Percentiles rank a stretch among this genome's conserved stretches.
Conservation (phyloP, 2,329 filamentous ascomycete genomes). For the Aspergillus ibericus region DNA sequence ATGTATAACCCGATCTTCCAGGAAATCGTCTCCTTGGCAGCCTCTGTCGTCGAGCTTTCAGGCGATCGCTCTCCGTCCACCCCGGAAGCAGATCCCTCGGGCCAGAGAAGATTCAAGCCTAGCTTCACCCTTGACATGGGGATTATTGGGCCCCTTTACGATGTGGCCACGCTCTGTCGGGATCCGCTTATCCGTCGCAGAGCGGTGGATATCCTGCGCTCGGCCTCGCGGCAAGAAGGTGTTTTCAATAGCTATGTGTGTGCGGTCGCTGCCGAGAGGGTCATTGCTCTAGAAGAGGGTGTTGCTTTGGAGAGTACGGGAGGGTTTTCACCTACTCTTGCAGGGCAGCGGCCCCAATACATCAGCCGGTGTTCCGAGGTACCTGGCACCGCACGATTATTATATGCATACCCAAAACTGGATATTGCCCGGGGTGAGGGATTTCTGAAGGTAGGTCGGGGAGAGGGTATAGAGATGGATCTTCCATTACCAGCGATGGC, state of each 20-base stretch:
- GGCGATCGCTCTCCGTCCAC: not conserved
- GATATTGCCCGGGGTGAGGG: constrained; percentile 2
- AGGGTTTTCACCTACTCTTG: too few species aligned
- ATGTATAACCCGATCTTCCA: constrained; percentile 24
- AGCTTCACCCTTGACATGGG: constrained; percentile 32
- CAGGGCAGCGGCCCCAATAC: not conserved
- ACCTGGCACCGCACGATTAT: constrained; percentile 6
- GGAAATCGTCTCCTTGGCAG: constrained; percentile 26
- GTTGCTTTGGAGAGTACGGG: not conserved
- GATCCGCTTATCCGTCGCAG: constrained; percentile 29
- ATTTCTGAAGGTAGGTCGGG: constrained; percentile 5
- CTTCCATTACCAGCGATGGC: constrained; percentile 4
- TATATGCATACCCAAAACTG: constrained; percentile 7
- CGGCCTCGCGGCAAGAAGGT: constrained; percentile 23
- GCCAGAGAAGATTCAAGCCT: not conserved
- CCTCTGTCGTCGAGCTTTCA: constrained; percentile 21
- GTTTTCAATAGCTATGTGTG: constrained; percentile 22
- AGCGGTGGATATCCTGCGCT: constrained; percentile 26
- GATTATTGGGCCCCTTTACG: constrained; percentile 26
- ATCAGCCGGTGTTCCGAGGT: constrained; percentile 5
- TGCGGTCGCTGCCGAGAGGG: constrained; percentile 21
- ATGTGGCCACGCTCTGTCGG: constrained; percentile 30
- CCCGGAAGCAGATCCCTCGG: not conserved
- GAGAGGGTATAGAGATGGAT: not conserved
- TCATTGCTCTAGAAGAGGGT: constrained; percentile 24